Percentiles rank a stretch among this genome's conserved stretches.
phyloP scores from a whole-genome alignment of 225 moss, liverwort and hornwort species.

The Straminergon stramineum region DNA sequence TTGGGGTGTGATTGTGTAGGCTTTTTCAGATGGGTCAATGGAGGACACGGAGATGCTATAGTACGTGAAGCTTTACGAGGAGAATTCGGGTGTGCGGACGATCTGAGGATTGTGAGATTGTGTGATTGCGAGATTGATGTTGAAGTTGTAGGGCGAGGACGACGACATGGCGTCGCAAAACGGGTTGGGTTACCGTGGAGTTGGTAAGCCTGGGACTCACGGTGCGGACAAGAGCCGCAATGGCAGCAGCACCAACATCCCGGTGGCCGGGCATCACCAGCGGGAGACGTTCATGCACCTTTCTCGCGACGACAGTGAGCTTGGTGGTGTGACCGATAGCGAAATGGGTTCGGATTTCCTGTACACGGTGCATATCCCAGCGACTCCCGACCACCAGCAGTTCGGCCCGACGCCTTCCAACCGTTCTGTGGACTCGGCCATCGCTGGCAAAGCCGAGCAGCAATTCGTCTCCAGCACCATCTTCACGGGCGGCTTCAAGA shows the following conservation, averaged over 20 bases:
- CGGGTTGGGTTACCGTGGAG: constrained; percentile 27
- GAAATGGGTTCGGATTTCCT: constrained; percentile 79
- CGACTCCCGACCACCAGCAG: constrained; percentile 61
- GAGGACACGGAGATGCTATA: neutral
- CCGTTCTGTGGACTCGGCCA: constrained; percentile 26
- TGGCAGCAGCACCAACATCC: constrained; percentile 11
- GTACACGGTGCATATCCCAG: constrained; percentile 84
- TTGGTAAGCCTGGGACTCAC: neutral
- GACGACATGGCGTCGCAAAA: constrained; percentile 32
- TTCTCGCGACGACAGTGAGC: constrained; percentile 56
- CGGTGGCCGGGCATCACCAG: constrained; percentile 8
- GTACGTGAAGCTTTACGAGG: neutral
- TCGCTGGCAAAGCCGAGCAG: constrained; percentile 57
- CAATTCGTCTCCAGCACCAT: constrained; percentile 92
- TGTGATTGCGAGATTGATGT: constrained; percentile 1
- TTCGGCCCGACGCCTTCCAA: constrained; percentile 34
- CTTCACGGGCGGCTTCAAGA: constrained; percentile 83
- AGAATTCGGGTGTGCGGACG: neutral
- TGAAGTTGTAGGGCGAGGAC: neutral
- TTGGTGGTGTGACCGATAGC: constrained; percentile 49
- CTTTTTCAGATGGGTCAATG: constrained; percentile 1
- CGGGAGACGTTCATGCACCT: constrained; percentile 50
- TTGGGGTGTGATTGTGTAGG: neutral
- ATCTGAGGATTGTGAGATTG: neutral
- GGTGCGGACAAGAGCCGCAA: constrained; percentile 1